Base-by-base conservation (phyloP, 768 basidiomycete genomes). In the Russula griseocarnosa region DNA sequence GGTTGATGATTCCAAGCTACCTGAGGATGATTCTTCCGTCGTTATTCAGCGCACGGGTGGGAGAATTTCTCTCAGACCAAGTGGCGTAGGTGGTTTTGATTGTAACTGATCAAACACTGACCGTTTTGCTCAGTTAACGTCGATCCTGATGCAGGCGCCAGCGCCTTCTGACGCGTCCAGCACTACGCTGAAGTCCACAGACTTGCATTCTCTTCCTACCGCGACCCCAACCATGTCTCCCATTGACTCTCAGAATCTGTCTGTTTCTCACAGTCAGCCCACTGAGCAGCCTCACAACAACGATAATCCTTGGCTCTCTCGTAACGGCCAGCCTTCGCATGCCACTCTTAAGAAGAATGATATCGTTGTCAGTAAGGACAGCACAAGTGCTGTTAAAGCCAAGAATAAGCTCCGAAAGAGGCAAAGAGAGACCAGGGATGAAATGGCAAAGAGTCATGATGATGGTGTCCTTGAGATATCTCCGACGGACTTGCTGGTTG, bases 381-480 rank as follows among this genome's bases (percentile, higher is more conserved):
- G 86, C 67, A 78, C 77, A 26, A 72, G 79, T 9, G 72, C 76
- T 32, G 80, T 83, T 46, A 93, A 92, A 71, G 85, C 88, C 3
- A 86, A 86, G 68, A 84, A 87, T 73, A 86, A 85, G 70, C 79
- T 94, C 53, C 84, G 85, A 69, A 96, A 93, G 70, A 77, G 81
- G 50, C 74, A 73, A 18, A 76, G 74, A 69, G 90, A 87, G 70
- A 76, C 77, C 22, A 80, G 75, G 2, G 86, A 83, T 26, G 86
- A 82, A 52, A 79, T 79, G 63, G 83, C 82, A 62, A 81, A 80
- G 59, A 83, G 81, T 3, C 76, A 77, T 66, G 90, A 92, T 51
- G 94, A 98, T 68, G 90, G 88, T 0, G 72, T 76, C 8, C 83
- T 97, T 24, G 93, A 96, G 70, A 90, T 98, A 62, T 82, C 85